Evolutionary conservation across 208 protist genomes (phyloP).

Genomic region (Strigomonas culicis): DNA sequence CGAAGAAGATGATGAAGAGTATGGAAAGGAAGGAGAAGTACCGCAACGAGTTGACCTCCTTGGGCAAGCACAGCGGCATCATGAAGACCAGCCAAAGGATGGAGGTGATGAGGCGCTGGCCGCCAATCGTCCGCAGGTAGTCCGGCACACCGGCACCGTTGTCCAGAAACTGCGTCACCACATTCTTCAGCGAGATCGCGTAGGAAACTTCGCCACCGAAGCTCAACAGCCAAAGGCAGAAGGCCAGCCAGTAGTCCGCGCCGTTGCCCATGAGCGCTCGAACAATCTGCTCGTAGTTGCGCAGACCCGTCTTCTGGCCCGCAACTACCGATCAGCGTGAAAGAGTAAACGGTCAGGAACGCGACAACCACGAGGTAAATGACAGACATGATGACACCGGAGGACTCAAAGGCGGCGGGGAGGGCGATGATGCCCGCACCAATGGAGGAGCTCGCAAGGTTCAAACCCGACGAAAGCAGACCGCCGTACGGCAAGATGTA

Average conservation of each 20-base stretch:
- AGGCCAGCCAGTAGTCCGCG: constrained; percentile 48
- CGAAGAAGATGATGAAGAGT: constrained; percentile 52
- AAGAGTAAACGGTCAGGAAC: constrained; percentile 54
- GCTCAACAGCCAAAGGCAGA: constrained; percentile 45
- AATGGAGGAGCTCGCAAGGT: constrained; percentile 48
- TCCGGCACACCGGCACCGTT: constrained; percentile 1
- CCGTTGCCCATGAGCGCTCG: constrained; percentile 35
- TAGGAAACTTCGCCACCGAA: constrained; percentile 66
- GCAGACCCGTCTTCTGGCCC: constrained; percentile 33
- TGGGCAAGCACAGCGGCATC: constrained; percentile 57
- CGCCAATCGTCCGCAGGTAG: constrained; percentile 12
- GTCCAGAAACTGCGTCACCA: constrained; percentile 35
- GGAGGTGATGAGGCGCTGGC: constrained; percentile 32
- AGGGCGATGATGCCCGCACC: constrained; percentile 58
- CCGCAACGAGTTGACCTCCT: constrained; percentile 63
- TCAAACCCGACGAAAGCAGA: constrained; percentile 47
- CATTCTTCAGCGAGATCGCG: constrained; percentile 41
- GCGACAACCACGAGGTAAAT: constrained; percentile 58
- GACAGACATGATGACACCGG: constrained; percentile 50
- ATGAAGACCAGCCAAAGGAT: constrained; percentile 54
- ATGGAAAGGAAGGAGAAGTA: constrained; percentile 47
- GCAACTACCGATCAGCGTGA: constrained; percentile 34
- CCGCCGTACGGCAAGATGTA: constrained; percentile 50
- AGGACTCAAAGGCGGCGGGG: constrained; percentile 39
- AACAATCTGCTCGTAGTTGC: constrained; percentile 56